These are phyloP conservation scores for Acmispon strigosus DNA, from an alignment of 306 rosid genomes.

Conservation along the genomic window DNA sequence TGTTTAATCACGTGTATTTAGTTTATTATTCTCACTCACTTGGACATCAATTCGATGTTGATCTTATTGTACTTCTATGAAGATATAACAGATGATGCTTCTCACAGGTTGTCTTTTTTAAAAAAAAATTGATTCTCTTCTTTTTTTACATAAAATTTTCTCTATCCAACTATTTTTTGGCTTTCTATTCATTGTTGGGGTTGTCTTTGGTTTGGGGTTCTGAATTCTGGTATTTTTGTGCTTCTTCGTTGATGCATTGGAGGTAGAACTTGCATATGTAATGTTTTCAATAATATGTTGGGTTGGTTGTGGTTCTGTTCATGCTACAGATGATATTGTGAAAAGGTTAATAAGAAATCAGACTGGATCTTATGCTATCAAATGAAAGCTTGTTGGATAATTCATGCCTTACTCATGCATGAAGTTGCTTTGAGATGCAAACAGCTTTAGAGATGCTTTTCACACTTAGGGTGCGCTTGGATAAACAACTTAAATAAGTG, in stretches of 20 bases:
- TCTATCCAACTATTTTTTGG: not conserved
- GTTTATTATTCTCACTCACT: not conserved
- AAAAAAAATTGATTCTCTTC: not conserved
- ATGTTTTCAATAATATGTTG: not conserved
- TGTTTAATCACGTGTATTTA: not conserved
- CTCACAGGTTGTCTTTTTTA: not conserved
- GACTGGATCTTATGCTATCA: not conserved
- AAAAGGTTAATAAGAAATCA: not conserved
- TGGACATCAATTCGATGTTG: not conserved
- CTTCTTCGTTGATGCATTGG: not conserved
- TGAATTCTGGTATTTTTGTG: not conserved
- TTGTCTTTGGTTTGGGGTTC: not conserved
- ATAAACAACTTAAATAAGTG: no score
- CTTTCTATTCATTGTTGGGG: no score
- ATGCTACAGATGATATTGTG: not conserved
- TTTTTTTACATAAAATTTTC: not conserved
- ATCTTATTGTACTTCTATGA: not conserved
- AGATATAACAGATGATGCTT: slow-evolving; percentile 7
- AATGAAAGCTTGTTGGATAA: not conserved
- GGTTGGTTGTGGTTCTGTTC: not conserved
- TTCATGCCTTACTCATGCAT: slow-evolving; percentile 11
- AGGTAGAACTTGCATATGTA: not conserved
- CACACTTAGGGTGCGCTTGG: no score
- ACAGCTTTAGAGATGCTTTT: not conserved
- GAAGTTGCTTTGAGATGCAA: slow-evolving; percentile 6